Percentiles rank a stretch among this genome's conserved stretches.
Conservation (phyloP, 768 basidiomycete species). For the Lepiota brunneoincarnata region DNA sequence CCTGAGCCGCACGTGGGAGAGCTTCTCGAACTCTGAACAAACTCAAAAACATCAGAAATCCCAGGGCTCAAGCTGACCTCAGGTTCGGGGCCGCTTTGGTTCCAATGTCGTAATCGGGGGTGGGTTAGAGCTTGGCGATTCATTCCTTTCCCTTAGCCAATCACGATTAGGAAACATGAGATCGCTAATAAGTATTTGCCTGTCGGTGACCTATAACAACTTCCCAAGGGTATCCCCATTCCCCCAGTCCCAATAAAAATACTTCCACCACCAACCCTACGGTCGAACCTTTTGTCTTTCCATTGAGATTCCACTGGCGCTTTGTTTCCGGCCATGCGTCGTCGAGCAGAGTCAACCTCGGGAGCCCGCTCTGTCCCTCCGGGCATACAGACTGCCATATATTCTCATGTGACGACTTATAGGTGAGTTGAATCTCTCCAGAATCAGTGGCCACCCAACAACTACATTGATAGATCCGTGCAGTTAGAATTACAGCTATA, state of each 20-base stretch:
- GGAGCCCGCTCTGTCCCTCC: conserved; percentile 24
- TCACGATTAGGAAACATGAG: neutral
- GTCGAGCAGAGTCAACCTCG: conserved; percentile 26
- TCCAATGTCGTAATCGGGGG: conserved; percentile 5
- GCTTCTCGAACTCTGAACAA: conserved; percentile 5
- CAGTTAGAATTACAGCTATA: conserved; percentile 61
- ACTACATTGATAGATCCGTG: conserved; percentile 34
- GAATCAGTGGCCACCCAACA: neutral
- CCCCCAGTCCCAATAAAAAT: conserved; percentile 1
- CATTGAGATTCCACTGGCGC: neutral
- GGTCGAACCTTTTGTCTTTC: neutral
- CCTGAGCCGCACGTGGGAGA: neutral
- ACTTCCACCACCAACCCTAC: neutral
- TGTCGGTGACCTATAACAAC: neutral
- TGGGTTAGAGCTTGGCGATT: neutral
- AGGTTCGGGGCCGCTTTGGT: neutral
- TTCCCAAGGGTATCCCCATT: conserved; percentile 7
- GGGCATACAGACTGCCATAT: conserved; percentile 15
- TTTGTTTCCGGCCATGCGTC: conserved; percentile 19
- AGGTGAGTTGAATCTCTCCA: neutral
- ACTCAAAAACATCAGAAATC: conserved; percentile 7
- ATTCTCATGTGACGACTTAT: conserved; percentile 17
- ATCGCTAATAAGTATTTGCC: conserved; percentile 12
- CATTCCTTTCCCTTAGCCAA: neutral
- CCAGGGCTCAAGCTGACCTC: conserved; percentile 3